Evolutionary conservation across 164 flowering plant species (phyloP), one percentile per base, ranked within the genome.

Genomic region (Sextonia rubra): DNA sequence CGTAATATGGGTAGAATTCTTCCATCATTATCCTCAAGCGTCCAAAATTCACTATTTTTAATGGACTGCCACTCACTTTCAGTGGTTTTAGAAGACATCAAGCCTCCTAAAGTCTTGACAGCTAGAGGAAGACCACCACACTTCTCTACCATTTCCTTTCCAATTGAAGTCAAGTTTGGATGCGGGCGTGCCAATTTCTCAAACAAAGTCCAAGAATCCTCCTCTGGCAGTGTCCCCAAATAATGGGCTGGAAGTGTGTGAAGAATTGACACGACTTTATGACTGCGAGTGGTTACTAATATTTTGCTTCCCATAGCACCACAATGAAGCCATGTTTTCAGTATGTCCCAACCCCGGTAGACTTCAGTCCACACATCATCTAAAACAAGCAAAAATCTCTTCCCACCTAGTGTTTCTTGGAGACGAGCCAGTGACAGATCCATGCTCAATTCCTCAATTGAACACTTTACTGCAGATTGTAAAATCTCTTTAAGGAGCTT

Each of bases 71-170:
- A 74, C 22, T 58, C 66, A 9, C 12, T 25, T 27, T 60, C 58
- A 24, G 37, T 8, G 24, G 47, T 68, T 60, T 47, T 44, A 17
- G 32, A 17, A 12, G 24, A 23, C 44, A 74, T 15, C 17, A 74
- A 18, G 20, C 71, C 58, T 0, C 66, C 71, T 1, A 74, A 15
- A 23, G 60, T 26, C 22, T 60, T 67, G n/a, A 68, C 56, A n/a
- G 76, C 71, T 14, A 74, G 48, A 60, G 76, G 76, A 12, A 26
- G 26, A 2, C 76, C 71, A 14, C 66, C 37, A 23, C 76, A 74
- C 22, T 37, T 74, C 7, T 68, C 25, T 9, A 68, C 76, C 22
- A 73, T 58, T 26, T 66, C 23, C 37, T 22, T 44, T 2, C 58
- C 66, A 32, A 74, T 60, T 24, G 32, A 24, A 9, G 23, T 37